These are phyloP conservation scores for Talaromyces proteolyticus DNA, from an alignment of 495 filamentous ascomycete species.

Conservation along the genomic window DNA sequence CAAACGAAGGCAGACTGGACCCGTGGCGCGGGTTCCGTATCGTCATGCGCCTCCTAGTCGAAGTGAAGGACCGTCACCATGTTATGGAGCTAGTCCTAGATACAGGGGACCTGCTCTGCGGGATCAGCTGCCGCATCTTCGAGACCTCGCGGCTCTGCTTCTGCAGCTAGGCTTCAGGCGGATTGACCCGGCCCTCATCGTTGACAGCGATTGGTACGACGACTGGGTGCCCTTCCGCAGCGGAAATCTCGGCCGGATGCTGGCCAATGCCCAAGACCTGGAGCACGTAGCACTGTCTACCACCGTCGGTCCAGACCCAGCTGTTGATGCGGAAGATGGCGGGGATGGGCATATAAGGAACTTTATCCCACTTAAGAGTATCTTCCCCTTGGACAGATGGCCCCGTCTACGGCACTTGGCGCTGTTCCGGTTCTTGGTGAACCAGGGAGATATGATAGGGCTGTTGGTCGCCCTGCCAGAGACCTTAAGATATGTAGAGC, in stretches of 20 bases:
- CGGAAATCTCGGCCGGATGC: slow-evolving; percentile 6
- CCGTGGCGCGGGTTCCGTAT: slow-evolving; percentile 11
- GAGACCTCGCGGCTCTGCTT: slow-evolving; percentile 10
- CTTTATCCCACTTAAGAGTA: slow-evolving; percentile 10
- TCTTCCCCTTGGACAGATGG: slow-evolving; percentile 17
- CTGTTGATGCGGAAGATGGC: not conserved
- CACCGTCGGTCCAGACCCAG: not conserved
- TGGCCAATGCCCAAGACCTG: slow-evolving; percentile 8
- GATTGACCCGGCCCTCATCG: slow-evolving; percentile 9
- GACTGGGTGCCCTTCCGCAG: slow-evolving; percentile 10
- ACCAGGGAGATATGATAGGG: slow-evolving; percentile 11
- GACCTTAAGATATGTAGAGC: slow-evolving; percentile 9
- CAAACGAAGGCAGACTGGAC: not conserved
- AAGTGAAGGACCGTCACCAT: slow-evolving; percentile 9
- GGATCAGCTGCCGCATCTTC: slow-evolving; percentile 14
- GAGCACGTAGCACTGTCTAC: slow-evolving; percentile 9
- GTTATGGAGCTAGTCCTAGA: slow-evolving; percentile 15
- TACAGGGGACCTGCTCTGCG: slow-evolving; percentile 9
- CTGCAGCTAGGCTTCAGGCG: slow-evolving; percentile 12
- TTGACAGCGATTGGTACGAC: slow-evolving; percentile 1
- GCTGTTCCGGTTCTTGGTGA: slow-evolving; percentile 16
- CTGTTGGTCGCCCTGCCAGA: slow-evolving; percentile 11
- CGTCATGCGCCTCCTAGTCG: slow-evolving; percentile 12
- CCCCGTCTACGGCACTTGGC: slow-evolving; percentile 18
- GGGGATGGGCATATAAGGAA: not conserved